Base-by-base conservation (phyloP, 129 eudicot species). In the Artemisia annua region DNA sequence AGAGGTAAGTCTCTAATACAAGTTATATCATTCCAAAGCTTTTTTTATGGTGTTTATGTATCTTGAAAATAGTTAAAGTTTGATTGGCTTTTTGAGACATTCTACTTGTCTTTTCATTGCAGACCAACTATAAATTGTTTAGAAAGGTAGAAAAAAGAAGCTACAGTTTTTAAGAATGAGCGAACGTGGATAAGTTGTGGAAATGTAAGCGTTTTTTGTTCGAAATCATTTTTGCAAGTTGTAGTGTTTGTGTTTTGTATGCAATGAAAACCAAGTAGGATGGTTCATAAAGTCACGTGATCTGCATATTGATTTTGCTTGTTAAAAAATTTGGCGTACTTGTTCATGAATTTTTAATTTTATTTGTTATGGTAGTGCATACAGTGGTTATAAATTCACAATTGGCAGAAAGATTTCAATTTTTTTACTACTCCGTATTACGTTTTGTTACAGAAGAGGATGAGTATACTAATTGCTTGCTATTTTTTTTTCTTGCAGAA, bases 1-100 rank as follows among this genome's bases (percentile, higher is more conserved):
- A 85, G 97, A 90, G 97, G 97, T 87, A 85, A 81, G 69, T 70
- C 48, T 46, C 3, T 52, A 35, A 16, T 69, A 9, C 26, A 16
- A 46, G 11, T 52, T 48, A 14, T 69, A 8, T 48, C 28, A 46
- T 15, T 68, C n/a, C n/a, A 52, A 28, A 63, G 24, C 16, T 63
- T 54, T 69, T 49, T 51, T 43, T 43, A 7, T 72, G 43, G 13
- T 24, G 61, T 43, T 66, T 54, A n/a, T 54, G 0, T 55, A 63
- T 16, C 19, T 39, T 57, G 19, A 56, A 66, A 13, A 15, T 1
- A 3, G 14, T 58, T 57, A 44, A 12, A 26, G 46, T 43, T 55
- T 43, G 46, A 24, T 12, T 17, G 19, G 24, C 30, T 28, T 60
- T 39, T 24, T 70, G 54, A 43, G 32, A 49, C 48, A 26, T 72